Evolutionary conservation across 768 basidiomycete genomes (phyloP).

Genomic region (Macrolepiota fuliginosa): DNA sequence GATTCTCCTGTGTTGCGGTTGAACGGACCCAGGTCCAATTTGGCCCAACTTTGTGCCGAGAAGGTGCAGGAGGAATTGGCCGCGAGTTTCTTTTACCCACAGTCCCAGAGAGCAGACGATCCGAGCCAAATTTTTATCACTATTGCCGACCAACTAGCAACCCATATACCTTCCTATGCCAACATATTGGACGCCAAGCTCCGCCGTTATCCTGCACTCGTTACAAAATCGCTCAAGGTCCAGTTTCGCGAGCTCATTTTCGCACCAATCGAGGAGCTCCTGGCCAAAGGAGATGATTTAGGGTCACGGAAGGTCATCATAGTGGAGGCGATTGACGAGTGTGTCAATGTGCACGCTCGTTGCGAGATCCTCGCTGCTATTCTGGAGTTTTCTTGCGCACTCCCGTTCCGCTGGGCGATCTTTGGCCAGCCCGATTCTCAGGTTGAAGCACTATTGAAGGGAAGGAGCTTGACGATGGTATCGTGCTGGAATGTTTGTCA

Average conservation of each 20-base stretch:
- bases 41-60: slow-evolving; percentile 1
- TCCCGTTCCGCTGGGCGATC: background rate
- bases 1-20: background rate
- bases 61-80: background rate
- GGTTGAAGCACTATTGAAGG: background rate
- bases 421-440: background rate
- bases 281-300: background rate
- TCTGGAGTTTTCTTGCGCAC: background rate
- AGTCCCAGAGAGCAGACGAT: background rate
- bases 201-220: background rate
- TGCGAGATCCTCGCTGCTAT: background rate
- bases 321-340: background rate
- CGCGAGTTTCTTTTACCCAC: background rate
- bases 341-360: background rate
- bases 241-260: background rate
- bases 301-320: background rate
- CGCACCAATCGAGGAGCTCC: background rate
- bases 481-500: background rate
- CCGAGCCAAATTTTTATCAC: background rate
- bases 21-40: background rate
- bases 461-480: background rate
- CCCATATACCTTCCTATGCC: background rate
- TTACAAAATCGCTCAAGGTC: background rate
- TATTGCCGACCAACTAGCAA: background rate
- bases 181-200: too few relatives aligned